Evolutionary conservation across 768 basidiomycete genomes (phyloP), one percentile per base, ranked within the genome.

Genomic region (Serpula lacrymans): DNA sequence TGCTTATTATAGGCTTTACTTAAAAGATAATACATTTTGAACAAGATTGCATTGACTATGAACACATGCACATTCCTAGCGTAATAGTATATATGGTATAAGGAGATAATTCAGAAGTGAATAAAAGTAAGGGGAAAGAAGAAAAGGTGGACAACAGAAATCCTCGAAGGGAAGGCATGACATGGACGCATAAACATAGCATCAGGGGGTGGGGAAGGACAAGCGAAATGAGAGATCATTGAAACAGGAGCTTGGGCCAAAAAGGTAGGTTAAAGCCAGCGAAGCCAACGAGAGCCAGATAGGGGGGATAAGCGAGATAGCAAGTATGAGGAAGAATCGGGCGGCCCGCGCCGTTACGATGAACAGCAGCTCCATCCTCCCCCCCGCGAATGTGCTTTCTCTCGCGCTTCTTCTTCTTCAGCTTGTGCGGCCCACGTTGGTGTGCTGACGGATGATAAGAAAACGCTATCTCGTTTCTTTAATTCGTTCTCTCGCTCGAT

Each of bases 401-500:
- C 70, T 29, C 75, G 71, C 14, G 82, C 84, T 54, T 84, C 85
- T 56, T 90, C 87, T 54, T 79, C 84, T 41, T 86, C 86, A 17
- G 87, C 85, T 57, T 87, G 84, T 10, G 82, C 83, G 35, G 79
- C 75, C 87, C 88, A 90, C 12, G 77, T 70, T 5, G 88, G 87
- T 23, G 83, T 72, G 41, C 68, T 71, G 27, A 72, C 58, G 41
- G 75, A 71, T 21, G 80, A 72, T 25, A 95, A 67, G 62, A 87
- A 77, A 41, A 96, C 83, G 60, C 89, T 92, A 57, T 93, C 85
- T 39, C 88, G 78, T 57, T 82, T 84, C 64, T 83, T 80, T 42
- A 83, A 58, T 50, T 84, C 81, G 53, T 90, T 87, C 57, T 92
- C 88, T 49, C 69, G 70, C 61, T 93, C 89, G 51, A 94, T 91